phyloP scores from a whole-genome alignment of 495 filamentous ascomycete species.

The Viridothelium virens region DNA sequence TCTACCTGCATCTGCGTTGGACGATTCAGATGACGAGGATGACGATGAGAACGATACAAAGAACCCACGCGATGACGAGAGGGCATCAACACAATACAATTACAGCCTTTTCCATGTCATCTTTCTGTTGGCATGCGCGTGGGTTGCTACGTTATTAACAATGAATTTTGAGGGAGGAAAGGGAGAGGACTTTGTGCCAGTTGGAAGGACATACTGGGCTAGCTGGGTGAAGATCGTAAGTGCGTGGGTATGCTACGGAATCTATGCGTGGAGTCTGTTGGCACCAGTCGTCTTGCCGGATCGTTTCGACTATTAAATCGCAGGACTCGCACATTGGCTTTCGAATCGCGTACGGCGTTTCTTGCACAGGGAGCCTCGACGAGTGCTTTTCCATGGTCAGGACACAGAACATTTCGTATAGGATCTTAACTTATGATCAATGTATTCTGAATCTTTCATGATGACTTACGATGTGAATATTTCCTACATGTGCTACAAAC shows the following conservation, averaged over 20 bases:
- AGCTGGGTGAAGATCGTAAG: conserved; percentile 99
- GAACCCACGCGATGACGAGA: conserved; percentile 66
- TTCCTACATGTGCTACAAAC: too few species aligned
- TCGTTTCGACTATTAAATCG: conserved; percentile 56
- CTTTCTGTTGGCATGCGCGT: conserved; percentile 90
- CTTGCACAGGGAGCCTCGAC: background rate
- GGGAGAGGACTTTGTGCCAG: conserved; percentile 67
- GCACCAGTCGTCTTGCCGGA: conserved; percentile 83
- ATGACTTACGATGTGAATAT: too few species aligned
- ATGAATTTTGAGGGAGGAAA: conserved; percentile 63
- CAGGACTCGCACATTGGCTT: conserved; percentile 10
- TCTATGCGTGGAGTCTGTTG: conserved; percentile 87
- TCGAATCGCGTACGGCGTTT: background rate
- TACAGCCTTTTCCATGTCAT: conserved; percentile 97
- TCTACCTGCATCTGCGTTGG: conserved; percentile 81
- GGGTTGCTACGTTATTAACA: conserved; percentile 89
- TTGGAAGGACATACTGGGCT: conserved; percentile 92
- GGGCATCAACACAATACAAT: conserved; percentile 83
- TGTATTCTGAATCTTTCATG: too few species aligned
- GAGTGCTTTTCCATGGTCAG: too few species aligned
- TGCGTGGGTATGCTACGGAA: conserved; percentile 91
- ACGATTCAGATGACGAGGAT: conserved; percentile 68
- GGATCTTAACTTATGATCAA: too few species aligned
- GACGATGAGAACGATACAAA: conserved; percentile 48
- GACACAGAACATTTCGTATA: too few species aligned